Evolutionary conservation across 169 alveolate species (phyloP).

Genomic region (Eimeria praecox): DNA sequence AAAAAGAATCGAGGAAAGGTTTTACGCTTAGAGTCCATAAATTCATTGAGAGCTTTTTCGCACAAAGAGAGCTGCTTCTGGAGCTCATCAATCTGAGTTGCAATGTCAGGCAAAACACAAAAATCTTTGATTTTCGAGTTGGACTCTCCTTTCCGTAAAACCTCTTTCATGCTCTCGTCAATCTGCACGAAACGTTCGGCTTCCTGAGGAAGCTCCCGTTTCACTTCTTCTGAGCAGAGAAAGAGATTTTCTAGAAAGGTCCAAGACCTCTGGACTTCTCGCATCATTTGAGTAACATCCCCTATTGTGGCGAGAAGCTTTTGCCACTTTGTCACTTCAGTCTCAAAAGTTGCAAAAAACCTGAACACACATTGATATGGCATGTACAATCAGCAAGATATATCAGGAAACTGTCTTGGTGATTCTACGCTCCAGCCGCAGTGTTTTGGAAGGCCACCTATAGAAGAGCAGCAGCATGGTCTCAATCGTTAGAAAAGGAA

Average conservation of each 20-base stretch:
- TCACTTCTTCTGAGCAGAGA: conserved; percentile 98
- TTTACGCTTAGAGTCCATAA: conserved; percentile 97
- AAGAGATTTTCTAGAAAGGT: conserved; percentile 97
- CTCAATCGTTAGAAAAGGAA: not conserved
- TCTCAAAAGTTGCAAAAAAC: conserved; percentile 95
- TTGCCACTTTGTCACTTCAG: conserved; percentile 95
- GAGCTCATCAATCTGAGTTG: conserved; percentile 92
- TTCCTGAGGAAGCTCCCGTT: conserved; percentile 97
- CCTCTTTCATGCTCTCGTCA: conserved; percentile 95
- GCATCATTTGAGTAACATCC: conserved; percentile 94
- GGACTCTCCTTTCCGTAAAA: conserved; percentile 91
- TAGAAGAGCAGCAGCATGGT: not conserved
- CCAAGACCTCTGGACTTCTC: conserved; percentile 98
- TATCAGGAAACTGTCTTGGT: not conserved
- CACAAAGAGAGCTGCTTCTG: conserved; percentile 94
- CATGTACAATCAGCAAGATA: not conserved
- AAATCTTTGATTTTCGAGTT: conserved; percentile 91
- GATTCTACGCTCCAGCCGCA: not conserved
- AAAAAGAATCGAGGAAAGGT: conserved; percentile 99
- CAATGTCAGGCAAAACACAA: conserved; percentile 92
- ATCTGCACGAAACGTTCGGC: conserved; percentile 96
- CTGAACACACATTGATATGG: conserved; percentile 80
- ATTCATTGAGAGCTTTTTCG: conserved; percentile 98
- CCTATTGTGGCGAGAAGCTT: conserved; percentile 94
- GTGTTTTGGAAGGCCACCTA: not conserved